Base-by-base conservation (phyloP, 371 early-diverging fungal species). In the Dentiscutata heterogama region DNA sequence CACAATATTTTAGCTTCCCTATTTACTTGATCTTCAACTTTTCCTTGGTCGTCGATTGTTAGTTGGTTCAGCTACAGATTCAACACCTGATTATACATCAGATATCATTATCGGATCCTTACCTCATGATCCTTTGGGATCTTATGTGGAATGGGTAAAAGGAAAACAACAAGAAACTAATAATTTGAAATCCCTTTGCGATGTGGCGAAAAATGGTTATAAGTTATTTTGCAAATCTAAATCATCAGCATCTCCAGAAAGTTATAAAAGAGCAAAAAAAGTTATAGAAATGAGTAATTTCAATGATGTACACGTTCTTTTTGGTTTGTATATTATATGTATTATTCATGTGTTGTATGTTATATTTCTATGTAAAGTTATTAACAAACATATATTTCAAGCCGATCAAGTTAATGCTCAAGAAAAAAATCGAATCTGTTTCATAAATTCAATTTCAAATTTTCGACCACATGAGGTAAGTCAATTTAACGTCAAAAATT, bases 11-110 rank as follows among this genome's bases (percentile, higher is more conserved):
- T 31, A 84, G 81, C 81, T 99, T 14, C 97, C 99, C 3, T 96
- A 95, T 83, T 86, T 98, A 58, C 84, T 98, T 2, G 99, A 99
- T 87, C 89, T 99, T 67, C 96, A 98, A 82, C 89, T 98, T 58
- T 98, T 97, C 85, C 89, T 97, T 80, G 95, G 94, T 25, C 90
- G 96, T 16, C 92, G 92, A 50, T 84, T 96, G 50, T 82, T 95
- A 1, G 86, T 94, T n/a, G 93, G 92, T 16, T 82, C 83, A 61
- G 78, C 39, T 14, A 63, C 25, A 0, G 78, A 56, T 42, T 63
- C 81, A 58, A 64, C 71, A 22, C 87, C 86, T 18, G 93, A 94
- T 65, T 98, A 96, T 86, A 95, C 96, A 18, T 87, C 89, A n/a
- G 95, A 96, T 50, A 84, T 99, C 11, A 92, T 97, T 6, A 71